Evolutionary conservation across 805 yeast genomes (phyloP), one percentile per base, ranked within the genome.

Genomic region (Priceomyces haplophilus): DNA sequence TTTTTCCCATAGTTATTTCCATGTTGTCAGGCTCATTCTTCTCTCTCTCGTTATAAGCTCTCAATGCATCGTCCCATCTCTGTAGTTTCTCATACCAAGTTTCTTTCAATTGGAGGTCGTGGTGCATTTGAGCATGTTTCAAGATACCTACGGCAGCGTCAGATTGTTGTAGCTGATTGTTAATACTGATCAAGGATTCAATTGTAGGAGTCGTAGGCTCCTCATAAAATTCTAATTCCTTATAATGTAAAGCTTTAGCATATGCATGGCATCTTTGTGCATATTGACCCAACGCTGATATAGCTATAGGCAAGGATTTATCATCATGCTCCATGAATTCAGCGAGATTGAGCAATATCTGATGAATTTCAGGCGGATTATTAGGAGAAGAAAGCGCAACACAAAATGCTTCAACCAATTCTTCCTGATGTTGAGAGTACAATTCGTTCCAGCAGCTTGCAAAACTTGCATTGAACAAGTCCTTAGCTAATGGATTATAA

Each of bases 241-340:
- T 90, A 63, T 93, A 93, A 59, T 95, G 98, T 45, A 93, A 70
- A 0, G 98, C 97, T 57, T 95, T 93, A 3, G 99, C 99, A 65
- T 88, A 95, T 1, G 97, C 98, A 64, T 95, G 99, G 50, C 97
- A 88, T 47, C 93, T 75, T 57, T 88, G 95, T 3, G 98, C 97
- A 58, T 89, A 91, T 52, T 83, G 88, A 3, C 97, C 96, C 46
- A 93, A 69, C 0, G 95, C 86, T 3, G 90, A 80, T n/a, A 87
- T 86, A 25, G 95, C 84, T 34, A 93, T 85, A 0, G 97, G 97
- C 45, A 93, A 72, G 0, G 97, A 86, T 55, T 89, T 90, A 52
- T 89, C 97, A 62, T 91, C 97, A 54, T 91, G 98, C 58, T 93
- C 99, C 93, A 93, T 85, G 56, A 86, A 93, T 61, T 93, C 99